Evolutionary conservation across 129 eudicot species (phyloP), one percentile per base, ranked within the genome.

Genomic region (Pulicaria dysenterica): DNA sequence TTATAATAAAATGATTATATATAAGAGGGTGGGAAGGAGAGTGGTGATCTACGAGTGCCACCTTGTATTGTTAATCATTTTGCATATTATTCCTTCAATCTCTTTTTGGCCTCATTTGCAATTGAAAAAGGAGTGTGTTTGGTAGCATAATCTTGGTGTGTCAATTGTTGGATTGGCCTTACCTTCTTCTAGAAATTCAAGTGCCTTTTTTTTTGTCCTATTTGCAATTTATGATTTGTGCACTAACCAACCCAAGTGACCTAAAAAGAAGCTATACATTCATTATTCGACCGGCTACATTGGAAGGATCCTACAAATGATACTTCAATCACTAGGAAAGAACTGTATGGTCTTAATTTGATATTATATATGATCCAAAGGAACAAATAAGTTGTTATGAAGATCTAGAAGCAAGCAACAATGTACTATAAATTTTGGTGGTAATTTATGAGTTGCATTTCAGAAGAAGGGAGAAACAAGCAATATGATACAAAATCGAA

Each of bases 21-120:
- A 24, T 0, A 24, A 24, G 31, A 24, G 31, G 31, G n/a, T n/a
- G n/a, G n/a, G n/a, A n/a, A 42, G 38, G 19, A 63, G 5, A 11
- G 64, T 58, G 74, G 68, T 66, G 60, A 37, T 64, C 65, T 75
- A 64, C 63, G 7, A 55, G 39, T 76, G 68, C 67, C 74, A 67
- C 74, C 67, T 70, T 70, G 9, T 67, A 15, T 69, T 53, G 39
- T 51, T 53, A 42, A 69, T 50, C 60, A 4, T 50, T 51, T 68
- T 16, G 64, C 54, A 39, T 70, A 39, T 41, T 8, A 37, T 59
- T 59, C 31, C 8, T 58, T 70, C 14, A 47, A 45, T 59, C 74
- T 67, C 68, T 75, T 75, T 75, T 75, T 75, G 80, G 80, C 74
- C 60, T 76, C 74, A 67, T 57, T 56, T 67, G 74, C 68, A 57